Evolutionary conservation across 495 filamentous ascomycete genomes (phyloP), one percentile per base, ranked within the genome.

Genomic region (Clohesyomyces aquaticus): DNA sequence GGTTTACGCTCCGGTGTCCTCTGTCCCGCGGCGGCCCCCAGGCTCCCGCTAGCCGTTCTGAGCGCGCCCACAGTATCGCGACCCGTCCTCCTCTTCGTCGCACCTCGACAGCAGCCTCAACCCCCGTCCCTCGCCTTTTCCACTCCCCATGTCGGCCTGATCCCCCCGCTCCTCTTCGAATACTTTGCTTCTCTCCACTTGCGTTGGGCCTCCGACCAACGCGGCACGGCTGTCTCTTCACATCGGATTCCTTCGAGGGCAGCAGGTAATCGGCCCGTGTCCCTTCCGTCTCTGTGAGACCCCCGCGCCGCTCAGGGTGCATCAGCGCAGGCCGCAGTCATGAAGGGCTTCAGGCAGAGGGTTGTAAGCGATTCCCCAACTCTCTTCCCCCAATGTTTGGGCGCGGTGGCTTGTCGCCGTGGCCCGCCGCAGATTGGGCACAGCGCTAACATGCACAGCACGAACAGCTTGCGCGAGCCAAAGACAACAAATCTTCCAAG

Each of bases 261-360:
- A 32, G 23, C 47, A 48, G n/a, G 27, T 43, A 22, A 18, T 48
- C 63, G 32, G n/a, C 16, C 45, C 58, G 63, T 56, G 42, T 59
- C 53, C 27, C 21, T 28, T 26, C 43, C 47, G 63, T 67, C 49
- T 32, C 55, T 42, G 50, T 27, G 51, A 51, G 28, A 55, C 41
- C 16, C 25, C 9, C 50, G 51, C 63, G 45, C 61, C 55, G 42
- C 59, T 35, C 55, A 25, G 50, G 23, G 59, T 55, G 59, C 54
- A 23, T 45, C 28, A 28, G 66, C 66, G 69, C 66, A 26, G 54
- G 61, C 50, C 66, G 61, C 61, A 55, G 52, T 47, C 51, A 98
- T 98, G 94, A 97, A 96, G 81, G 87, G 91, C 74, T 96, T 98
- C 78, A 89, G 94, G 80, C 91, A 96, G 81, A 88, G 89, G 88